A percentile compares a stretch with the other conserved stretches of the same genome.
These are phyloP conservation scores for Ganoderma boninense DNA, from an alignment of 1,284 basidiomycete genomes.

Conservation along the genomic window DNA sequence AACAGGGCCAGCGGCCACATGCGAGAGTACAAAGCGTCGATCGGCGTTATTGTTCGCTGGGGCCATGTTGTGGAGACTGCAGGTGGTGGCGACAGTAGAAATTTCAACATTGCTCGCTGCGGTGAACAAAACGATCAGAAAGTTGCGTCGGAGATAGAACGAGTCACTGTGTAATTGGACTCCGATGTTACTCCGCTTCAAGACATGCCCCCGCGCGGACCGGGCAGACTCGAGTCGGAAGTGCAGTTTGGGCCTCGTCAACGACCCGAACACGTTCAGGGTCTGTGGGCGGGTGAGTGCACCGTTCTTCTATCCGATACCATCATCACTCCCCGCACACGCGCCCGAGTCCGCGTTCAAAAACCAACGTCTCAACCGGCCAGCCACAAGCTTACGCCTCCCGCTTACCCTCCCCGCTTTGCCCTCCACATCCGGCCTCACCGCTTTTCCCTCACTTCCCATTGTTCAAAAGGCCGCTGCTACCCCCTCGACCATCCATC, in stretches of 20 bases:
- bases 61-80: background rate
- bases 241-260: background rate
- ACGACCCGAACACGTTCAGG: background rate
- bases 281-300: conserved; percentile 9
- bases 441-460: background rate
- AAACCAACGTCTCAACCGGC: background rate
- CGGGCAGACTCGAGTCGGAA: background rate
- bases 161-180: background rate
- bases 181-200: background rate
- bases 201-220: background rate
- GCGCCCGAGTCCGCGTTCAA: background rate
- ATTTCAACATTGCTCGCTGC: background rate
- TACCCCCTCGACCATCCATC: background rate
- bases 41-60: background rate
- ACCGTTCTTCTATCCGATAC: conserved; percentile 5
- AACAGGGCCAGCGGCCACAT: background rate
- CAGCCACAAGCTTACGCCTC: background rate
- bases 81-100: background rate
- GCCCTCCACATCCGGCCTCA: conserved; percentile 2
- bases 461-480: conserved; percentile 13
- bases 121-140: background rate
- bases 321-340: conserved; percentile 4
- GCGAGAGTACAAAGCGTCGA: background rate
- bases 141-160: background rate
- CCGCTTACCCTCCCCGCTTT: conserved; percentile 9